Evolutionary conservation across 805 yeast species (phyloP), one percentile per base, ranked within the genome.

Genomic region (Danielia oregonensis): DNA sequence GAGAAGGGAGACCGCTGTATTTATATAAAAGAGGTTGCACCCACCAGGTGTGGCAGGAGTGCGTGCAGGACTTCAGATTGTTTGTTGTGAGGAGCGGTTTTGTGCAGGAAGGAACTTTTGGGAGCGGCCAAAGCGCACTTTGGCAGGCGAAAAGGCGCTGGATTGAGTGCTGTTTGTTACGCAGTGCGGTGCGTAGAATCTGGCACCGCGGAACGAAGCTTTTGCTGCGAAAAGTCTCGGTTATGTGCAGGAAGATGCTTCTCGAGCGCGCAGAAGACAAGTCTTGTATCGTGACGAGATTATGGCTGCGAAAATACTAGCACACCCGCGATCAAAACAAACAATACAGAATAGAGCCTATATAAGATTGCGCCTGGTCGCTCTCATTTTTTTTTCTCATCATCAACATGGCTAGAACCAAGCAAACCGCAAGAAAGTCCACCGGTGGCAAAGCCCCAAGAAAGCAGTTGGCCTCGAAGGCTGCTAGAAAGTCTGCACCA

Each of bases 361-460:
- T 11, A 13, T n/a, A 13, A 13, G 15, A 6, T 13, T 26, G 18
- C 18, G 29, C 17, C 18, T 5, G 14, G 4, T 9, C 5, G 6
- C 4, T 15, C 15, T 25, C 17, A 17, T 21, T 19, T 29, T 28
- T 25, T 22, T 26, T 24, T 13, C 35, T 32, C 33, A 39, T 38
- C 33, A 39, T 46, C 42, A 52, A 46, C 63, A 85, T 85, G 94
- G 94, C 94, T 59, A 85, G 93, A 84, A 85, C 94, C 46, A 85
- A 85, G 67, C 94, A 85, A 78, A 85, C 94, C 50, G 93, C 94
- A 58, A 85, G 94, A 85, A 85, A 85, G 69, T 84, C 93, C 49
- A 85, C 94, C 55, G 94, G 94, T 80, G 94, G 94, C 79, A 85
- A 85, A 69, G 94, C 94, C 33, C 94, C 94, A 79, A 84, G 94